A percentile compares a stretch with the other conserved stretches of the same genome.
Conservation (phyloP, 345 rosid species). For the Citrus hindsii region DNA sequence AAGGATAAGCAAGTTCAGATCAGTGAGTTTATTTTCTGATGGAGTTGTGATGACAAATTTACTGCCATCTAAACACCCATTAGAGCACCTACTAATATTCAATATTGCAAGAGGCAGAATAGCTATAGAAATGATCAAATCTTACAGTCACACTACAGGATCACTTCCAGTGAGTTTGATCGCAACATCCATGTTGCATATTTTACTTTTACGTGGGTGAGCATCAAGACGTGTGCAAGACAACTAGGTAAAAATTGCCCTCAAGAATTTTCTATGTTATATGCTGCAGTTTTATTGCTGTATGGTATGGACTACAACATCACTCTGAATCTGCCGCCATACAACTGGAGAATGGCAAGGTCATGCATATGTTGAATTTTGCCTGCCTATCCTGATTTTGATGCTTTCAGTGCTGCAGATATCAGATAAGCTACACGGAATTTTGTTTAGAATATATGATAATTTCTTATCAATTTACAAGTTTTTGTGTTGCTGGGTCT, state of each 20-base stretch:
- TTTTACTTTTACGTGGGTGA: background rate
- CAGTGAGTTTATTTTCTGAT: conserved; percentile 61
- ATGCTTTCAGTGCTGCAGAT: background rate
- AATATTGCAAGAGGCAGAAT: background rate
- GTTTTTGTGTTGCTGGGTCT: no score
- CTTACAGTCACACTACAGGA: background rate
- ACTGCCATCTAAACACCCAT: background rate
- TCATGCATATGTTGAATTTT: background rate
- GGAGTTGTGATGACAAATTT: background rate
- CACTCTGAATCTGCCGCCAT: background rate
- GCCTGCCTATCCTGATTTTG: background rate
- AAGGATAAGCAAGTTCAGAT: conserved; percentile 35
- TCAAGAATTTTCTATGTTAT: background rate
- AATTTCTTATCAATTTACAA: background rate
- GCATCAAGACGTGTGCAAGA: background rate
- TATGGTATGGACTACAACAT: background rate
- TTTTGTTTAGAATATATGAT: background rate
- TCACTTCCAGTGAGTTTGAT: background rate
- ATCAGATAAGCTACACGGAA: background rate
- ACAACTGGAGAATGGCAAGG: background rate
- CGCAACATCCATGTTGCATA: background rate
- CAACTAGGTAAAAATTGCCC: background rate
- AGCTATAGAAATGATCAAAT: background rate
- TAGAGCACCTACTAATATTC: background rate
- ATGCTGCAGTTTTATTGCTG: background rate